These are phyloP conservation scores for Mimosa pudica DNA, from an alignment of 306 rosid genomes.

Conservation along the genomic window DNA sequence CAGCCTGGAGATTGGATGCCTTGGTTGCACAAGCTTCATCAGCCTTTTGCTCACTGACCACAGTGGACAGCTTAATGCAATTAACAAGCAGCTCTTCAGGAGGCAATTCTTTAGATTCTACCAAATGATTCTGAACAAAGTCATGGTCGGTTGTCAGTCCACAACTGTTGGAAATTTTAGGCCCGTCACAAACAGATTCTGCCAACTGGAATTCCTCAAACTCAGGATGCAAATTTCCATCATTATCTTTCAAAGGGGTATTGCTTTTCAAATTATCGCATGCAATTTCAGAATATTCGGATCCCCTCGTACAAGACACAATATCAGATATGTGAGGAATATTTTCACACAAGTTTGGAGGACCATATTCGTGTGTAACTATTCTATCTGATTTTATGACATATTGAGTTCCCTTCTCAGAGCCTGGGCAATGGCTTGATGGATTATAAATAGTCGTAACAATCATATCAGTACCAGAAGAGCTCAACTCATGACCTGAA, in stretches of 20 bases:
- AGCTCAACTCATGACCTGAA: conserved; percentile 32
- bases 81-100: conserved; percentile 34
- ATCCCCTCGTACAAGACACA: conserved; percentile 19
- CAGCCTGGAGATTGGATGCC: conserved; percentile 21
- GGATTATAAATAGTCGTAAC: conserved; percentile 29
- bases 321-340: conserved; percentile 29
- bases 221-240: conserved; percentile 10
- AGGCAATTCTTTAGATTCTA: conserved; percentile 22
- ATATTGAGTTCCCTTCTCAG: conserved; percentile 35
- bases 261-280: conserved; percentile 33
- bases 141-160: conserved; percentile 31
- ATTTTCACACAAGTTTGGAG: conserved; percentile 31
- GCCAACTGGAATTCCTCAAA: conserved; percentile 23
- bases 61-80: conserved; percentile 24
- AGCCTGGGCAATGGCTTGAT: conserved; percentile 24
- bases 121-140: conserved; percentile 26
- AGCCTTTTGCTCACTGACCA: conserved; percentile 30
- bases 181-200: conserved; percentile 3
- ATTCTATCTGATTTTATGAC: conserved; percentile 20
- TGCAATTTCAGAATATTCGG: conserved; percentile 34
- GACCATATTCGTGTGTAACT: conserved; percentile 16
- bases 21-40: conserved; percentile 32
- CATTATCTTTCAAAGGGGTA: conserved; percentile 23
- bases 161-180: conserved; percentile 29
- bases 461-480: conserved; percentile 41